These are phyloP conservation scores for Coemansia sp. DNA, from an alignment of 192 early-diverging fungal genomes.

Conservation along the genomic window DNA sequence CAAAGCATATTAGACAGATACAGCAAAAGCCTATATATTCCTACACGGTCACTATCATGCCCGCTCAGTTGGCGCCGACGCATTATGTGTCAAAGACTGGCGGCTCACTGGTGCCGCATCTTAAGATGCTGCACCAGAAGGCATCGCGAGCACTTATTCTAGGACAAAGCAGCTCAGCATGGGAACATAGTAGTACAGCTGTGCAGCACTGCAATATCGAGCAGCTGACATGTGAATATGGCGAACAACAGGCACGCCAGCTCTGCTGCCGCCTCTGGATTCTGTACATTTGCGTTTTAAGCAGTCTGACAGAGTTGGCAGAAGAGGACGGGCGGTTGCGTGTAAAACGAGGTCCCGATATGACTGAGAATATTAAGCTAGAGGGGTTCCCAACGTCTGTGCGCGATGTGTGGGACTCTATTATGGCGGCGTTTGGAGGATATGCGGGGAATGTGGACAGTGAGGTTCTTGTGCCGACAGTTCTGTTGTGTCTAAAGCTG, in stretches of 20 bases:
- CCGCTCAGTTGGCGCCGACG: not conserved
- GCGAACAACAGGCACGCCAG: constrained; percentile 47
- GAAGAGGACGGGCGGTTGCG: constrained; percentile 37
- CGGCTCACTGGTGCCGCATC: constrained; percentile 12
- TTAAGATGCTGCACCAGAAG: constrained; percentile 46
- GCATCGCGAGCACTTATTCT: constrained; percentile 52
- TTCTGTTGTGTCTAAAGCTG: constrained; percentile 51
- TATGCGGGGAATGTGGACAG: constrained; percentile 46
- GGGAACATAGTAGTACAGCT: constrained; percentile 35
- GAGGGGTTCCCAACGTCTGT: constrained; percentile 27
- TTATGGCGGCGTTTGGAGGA: constrained; percentile 44
- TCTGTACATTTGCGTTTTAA: constrained; percentile 51
- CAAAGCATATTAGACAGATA: not conserved
- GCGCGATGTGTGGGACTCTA: constrained; percentile 39
- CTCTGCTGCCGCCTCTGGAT: constrained; percentile 54
- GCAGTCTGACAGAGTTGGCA: constrained; percentile 41
- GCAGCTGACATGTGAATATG: constrained; percentile 32
- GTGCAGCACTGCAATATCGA: constrained; percentile 41
- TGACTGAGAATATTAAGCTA: not conserved
- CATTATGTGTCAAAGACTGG: not conserved
- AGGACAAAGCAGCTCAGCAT: constrained; percentile 35
- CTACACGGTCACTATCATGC: not conserved
- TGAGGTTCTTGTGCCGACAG: constrained; percentile 50
- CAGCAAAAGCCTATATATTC: not conserved
- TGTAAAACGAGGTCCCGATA: constrained; percentile 3